Conservation (phyloP, 768 basidiomycete species). For the Trametes coccinea region DNA sequence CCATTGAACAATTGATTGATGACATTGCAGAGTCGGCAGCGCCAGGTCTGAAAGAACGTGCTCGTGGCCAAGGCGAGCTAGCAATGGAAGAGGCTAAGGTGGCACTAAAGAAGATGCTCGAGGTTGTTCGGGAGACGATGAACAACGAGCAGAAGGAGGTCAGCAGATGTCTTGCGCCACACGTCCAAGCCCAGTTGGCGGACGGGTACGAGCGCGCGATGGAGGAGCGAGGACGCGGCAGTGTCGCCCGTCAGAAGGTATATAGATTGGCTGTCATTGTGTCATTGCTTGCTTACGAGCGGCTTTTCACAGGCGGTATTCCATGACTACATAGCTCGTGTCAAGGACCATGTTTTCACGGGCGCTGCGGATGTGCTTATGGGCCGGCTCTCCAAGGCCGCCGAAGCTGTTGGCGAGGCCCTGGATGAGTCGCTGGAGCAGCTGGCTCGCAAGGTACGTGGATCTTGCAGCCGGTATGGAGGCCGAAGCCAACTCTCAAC, state of each 20-base stretch:
- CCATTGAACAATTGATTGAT: conserved; percentile 46
- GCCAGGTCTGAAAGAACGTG: conserved; percentile 51
- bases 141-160: conserved; percentile 58
- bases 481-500: no score
- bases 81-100: conserved; percentile 53
- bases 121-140: conserved; percentile 50
- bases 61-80: conserved; percentile 49
- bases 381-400: conserved; percentile 45
- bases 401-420: conserved; percentile 50
- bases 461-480: background rate
- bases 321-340: conserved; percentile 42
- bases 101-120: conserved; percentile 49
- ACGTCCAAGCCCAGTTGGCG: conserved; percentile 50
- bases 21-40: conserved; percentile 55
- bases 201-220: conserved; percentile 56
- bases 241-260: conserved; percentile 63
- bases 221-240: conserved; percentile 54
- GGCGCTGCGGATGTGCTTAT: conserved; percentile 53
- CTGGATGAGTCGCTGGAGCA: conserved; percentile 47
- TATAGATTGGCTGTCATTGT: background rate
- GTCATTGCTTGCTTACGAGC: background rate
- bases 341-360: conserved; percentile 53
- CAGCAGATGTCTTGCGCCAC: conserved; percentile 56
- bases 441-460: conserved; percentile 56
- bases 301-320: conserved; percentile 44